Evolutionary conservation across 179 eudicot genomes (phyloP), one percentile per base, ranked within the genome.

Genomic region (Silene coronaria): DNA sequence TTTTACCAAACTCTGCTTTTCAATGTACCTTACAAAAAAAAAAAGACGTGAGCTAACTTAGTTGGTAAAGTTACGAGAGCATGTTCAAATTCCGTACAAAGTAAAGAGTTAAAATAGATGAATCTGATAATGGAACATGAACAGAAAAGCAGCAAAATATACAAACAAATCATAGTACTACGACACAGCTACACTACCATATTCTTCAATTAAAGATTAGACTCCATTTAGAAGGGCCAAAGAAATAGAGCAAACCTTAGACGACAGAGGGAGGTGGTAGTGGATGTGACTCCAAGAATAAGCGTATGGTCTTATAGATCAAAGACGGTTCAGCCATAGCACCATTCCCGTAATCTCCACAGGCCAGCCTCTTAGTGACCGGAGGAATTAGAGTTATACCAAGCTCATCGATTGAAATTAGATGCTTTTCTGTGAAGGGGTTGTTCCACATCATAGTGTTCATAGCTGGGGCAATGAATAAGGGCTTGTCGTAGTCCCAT

Each of bases 251-350:
- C 63, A 8, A 75, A 51, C 36, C 17, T 67, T 72, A 75, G 70
- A 48, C 76, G 27, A 45, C 22, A 16, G 74, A 71, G 48, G 38
- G 60, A 65, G 69, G 27, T 24, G 76, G 70, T 13, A 73, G 62
- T 2, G 80, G 85, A 60, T 79, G 84, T 0, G 89, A 76, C 78
- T 91, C 96, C 30, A 85, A 64, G 89, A 88, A 89, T 62, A 93
- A 82, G 36, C 99, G 85, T 61, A 96, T 87, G 26, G 97, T 95
- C 34, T 91, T 86, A 80, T 85, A 84, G 73, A 95, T 95, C 71
- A 88, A 84, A 61, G 93, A 88, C 17, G 99, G 97, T 76, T 95
- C 97, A 46, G 99, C 99, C 99, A 93, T 96, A 3, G 97, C 99
- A 27, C 97, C 99, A 77, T 89, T 96, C 0, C 97, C 99, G 53